Conservation (phyloP, 768 basidiomycete species). For the Mycena metata region DNA sequence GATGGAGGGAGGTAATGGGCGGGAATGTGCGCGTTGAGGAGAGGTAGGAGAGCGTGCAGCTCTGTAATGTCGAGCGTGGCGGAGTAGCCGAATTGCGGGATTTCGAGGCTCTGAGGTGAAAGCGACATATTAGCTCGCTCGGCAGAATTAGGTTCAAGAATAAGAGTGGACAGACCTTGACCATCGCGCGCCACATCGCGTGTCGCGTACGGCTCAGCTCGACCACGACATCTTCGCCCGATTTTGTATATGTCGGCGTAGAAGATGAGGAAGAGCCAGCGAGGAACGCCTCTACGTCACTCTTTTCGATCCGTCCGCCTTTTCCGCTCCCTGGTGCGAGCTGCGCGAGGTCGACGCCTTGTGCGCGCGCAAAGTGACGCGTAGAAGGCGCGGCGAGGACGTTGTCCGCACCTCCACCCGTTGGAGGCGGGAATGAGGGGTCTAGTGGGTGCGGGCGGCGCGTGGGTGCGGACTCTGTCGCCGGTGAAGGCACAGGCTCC, state of each 20-base stretch:
- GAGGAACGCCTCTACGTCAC: constrained; percentile 78
- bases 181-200: constrained; percentile 94
- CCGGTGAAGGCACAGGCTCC: constrained; percentile 3
- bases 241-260: constrained; percentile 4
- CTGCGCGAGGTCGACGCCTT: constrained; percentile 68
- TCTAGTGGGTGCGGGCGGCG: constrained; percentile 56
- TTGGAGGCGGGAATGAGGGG: constrained; percentile 34
- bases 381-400: constrained; percentile 83
- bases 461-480: constrained; percentile 25
- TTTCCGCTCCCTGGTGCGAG: constrained; percentile 80
- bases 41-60: constrained; percentile 72
- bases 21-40: constrained; percentile 80
- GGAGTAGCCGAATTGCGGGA: constrained; percentile 91
- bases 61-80: constrained; percentile 82
- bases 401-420: constrained; percentile 41
- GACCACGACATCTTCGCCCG: constrained; percentile 66
- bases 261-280: constrained; percentile 40
- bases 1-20: constrained; percentile 57
- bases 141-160: neutral
- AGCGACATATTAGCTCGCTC: neutral
- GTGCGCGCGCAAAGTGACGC: constrained; percentile 79
- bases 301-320: constrained; percentile 80
- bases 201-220: constrained; percentile 83
- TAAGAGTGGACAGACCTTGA: constrained; percentile 63
- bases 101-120: constrained; percentile 75